Evolutionary conservation across 306 rosid genomes (phyloP).

Genomic region (Herpetospermum pedunculosum): DNA sequence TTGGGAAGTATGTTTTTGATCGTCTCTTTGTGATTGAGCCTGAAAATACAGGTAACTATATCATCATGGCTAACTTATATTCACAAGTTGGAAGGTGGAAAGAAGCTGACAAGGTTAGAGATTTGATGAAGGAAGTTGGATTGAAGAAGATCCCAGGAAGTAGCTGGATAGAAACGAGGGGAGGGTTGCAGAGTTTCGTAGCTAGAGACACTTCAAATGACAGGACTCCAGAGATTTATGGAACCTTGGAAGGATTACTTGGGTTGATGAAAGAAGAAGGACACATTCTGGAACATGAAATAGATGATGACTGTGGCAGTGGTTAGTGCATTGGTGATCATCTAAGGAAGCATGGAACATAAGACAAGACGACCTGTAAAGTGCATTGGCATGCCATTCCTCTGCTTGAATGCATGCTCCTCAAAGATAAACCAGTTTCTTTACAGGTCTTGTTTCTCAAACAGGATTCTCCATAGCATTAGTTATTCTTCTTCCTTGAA

Average conservation of each 20-base stretch:
- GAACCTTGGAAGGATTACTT: slow-evolving; percentile 41
- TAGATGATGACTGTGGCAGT: slow-evolving; percentile 30
- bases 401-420: background rate
- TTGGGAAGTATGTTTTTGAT: slow-evolving; percentile 56
- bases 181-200: slow-evolving; percentile 31
- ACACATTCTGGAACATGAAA: slow-evolving; percentile 25
- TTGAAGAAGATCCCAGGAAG: slow-evolving; percentile 54
- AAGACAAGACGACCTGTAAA: background rate
- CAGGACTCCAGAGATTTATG: slow-evolving; percentile 37
- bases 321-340: slow-evolving; percentile 9
- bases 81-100: slow-evolving; percentile 69
- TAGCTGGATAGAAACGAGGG: slow-evolving; percentile 61
- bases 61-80: slow-evolving; percentile 79
- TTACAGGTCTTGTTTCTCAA: background rate
- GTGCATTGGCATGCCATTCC: background rate
- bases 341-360: background rate
- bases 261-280: slow-evolving; percentile 51
- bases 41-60: slow-evolving; percentile 64
- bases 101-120: slow-evolving; percentile 62
- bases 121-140: slow-evolving; percentile 46
- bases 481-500: background rate
- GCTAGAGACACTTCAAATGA: slow-evolving; percentile 44
- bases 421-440: background rate
- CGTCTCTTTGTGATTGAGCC: slow-evolving; percentile 59
- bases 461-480: background rate